Percentiles rank a stretch among this genome's conserved stretches.
phyloP scores from a whole-genome alignment of 75 land plant species.

The Ceratopteris richardii region DNA sequence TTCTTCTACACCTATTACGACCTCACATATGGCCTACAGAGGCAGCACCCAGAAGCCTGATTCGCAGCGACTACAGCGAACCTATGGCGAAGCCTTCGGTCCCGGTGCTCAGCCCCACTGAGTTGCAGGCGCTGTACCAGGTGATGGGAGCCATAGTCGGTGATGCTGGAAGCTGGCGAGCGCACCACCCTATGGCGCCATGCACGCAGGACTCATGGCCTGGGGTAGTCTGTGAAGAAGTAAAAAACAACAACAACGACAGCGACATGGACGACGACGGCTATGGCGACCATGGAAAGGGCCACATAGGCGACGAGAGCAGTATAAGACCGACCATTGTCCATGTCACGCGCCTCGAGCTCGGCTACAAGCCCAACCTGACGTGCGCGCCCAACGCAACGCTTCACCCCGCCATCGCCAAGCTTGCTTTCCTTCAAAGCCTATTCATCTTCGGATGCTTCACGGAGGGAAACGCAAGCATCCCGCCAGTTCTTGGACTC shows the following conservation, averaged over 20 bases:
- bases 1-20: too few relatives aligned
- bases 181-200: slow-evolving; percentile 41
- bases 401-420: slow-evolving; percentile 34
- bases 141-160: slow-evolving; percentile 55
- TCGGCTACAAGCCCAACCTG: slow-evolving; percentile 51
- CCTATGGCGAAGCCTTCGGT: too few relatives aligned
- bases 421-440: slow-evolving; percentile 45
- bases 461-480: slow-evolving; percentile 33
- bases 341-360: slow-evolving; percentile 63
- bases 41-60: too few relatives aligned
- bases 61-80: too few relatives aligned
- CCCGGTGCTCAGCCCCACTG: slow-evolving; percentile 18
- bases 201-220: slow-evolving; percentile 48
- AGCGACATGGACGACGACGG: slow-evolving; percentile 16
- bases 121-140: slow-evolving; percentile 44
- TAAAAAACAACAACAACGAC: too few relatives aligned
- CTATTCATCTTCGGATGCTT: slow-evolving; percentile 61
- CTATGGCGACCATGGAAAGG: too few relatives aligned
- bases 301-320: too few relatives aligned
- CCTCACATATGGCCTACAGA: too few relatives aligned
- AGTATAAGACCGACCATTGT: slow-evolving; percentile 3
- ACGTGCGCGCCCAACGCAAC: slow-evolving; percentile 45
- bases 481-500: slow-evolving; percentile 9
- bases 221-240: slow-evolving; percentile 51
- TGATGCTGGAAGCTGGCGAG: slow-evolving; percentile 43